Conservation (phyloP, 2,329 filamentous ascomycete genomes). For the Cladosporium sp. region DNA sequence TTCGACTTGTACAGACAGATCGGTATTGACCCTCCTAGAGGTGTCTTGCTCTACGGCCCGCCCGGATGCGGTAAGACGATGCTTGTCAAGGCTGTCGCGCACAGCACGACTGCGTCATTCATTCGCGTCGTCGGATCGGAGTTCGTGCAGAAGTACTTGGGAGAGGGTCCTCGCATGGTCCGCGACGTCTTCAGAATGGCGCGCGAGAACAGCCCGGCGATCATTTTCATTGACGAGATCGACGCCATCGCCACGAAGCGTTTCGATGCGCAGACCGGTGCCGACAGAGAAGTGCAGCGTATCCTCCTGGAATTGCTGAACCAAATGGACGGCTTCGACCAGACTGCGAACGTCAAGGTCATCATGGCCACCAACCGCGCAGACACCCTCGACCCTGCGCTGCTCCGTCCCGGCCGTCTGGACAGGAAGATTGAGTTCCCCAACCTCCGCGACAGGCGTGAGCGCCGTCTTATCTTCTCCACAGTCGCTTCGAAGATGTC, state of each 20-base stretch:
- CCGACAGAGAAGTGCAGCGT: conserved; percentile 96
- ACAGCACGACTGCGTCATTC: conserved; percentile 96
- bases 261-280: conserved; percentile 97
- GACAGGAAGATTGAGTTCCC: conserved; percentile 99
- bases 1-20: conserved; percentile 99
- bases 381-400: conserved; percentile 89
- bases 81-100: conserved; percentile 96
- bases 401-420: conserved; percentile 88
- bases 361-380: conserved; percentile 99
- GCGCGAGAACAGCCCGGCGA: conserved; percentile 92
- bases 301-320: conserved; percentile 95
- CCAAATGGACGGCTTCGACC: conserved; percentile 99
- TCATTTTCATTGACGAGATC: conserved; percentile 99
- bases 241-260: conserved; percentile 98
- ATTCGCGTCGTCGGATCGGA: conserved; percentile 97
- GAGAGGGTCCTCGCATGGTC: conserved; percentile 97
- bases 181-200: conserved; percentile 99
- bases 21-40: conserved; percentile 94
- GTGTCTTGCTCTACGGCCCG: conserved; percentile 91
- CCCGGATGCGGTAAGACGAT: conserved; percentile 96
- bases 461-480: conserved; percentile 91
- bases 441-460: conserved; percentile 84
- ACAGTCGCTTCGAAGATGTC: conserved; percentile 99
- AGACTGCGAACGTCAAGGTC: conserved; percentile 98
- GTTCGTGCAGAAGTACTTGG: conserved; percentile 97